phyloP scores from a whole-genome alignment of 306 rosid genomes.

The Vachellia pachyceras region DNA sequence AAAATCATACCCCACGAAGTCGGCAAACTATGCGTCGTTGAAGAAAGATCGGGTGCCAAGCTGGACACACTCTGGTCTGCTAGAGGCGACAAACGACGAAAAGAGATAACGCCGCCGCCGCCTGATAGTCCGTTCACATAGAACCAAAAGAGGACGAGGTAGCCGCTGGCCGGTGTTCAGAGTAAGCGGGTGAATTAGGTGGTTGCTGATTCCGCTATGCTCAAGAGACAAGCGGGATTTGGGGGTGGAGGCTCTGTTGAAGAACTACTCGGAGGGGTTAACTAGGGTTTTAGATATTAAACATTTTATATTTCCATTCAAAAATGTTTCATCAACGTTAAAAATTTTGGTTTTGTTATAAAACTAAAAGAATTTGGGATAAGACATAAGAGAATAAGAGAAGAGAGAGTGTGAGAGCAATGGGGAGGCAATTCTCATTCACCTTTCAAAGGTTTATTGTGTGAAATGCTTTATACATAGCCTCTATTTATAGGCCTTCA shows the following conservation, averaged over 20 bases:
- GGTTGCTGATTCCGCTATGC: not conserved
- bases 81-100: not conserved
- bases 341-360: no score
- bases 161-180: not conserved
- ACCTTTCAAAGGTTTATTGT: no score
- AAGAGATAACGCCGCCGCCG: not conserved
- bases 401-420: no score
- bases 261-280: not conserved
- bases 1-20: not conserved
- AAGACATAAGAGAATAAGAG: no score
- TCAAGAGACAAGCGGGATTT: not conserved
- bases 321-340: no score
- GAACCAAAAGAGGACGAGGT: not conserved
- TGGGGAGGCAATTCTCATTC: no score
- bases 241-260: not conserved
- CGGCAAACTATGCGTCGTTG: not conserved
- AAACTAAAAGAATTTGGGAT: no score
- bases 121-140: not conserved
- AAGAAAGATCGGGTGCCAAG: not conserved
- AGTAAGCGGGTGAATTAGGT: not conserved
- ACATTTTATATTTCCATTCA: no score
- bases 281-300: not conserved
- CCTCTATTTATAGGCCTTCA: no score
- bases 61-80: not conserved
- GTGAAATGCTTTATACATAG: no score